Base-by-base conservation (phyloP, 441 rosid genomes). In the Arabidopsis lyrata region DNA sequence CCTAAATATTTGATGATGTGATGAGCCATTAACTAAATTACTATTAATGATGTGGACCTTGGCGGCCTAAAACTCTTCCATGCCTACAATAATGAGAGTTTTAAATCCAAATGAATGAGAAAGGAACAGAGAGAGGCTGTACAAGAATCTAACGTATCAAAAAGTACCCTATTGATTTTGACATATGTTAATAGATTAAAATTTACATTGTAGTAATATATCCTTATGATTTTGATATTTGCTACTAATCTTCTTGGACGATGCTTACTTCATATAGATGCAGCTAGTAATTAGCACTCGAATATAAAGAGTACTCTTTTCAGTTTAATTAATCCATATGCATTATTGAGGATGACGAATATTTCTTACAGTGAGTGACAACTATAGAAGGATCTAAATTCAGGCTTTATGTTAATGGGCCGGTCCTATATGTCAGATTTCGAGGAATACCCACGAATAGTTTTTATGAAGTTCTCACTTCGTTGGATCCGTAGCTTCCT, bases 331-430 rank as follows among this genome's bases (percentile, higher is more conserved):
- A 22, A n/a, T 32, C 42, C 42, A 32, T 34, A 22, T 24, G 27
- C 27, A 2, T 24, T 24, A 24, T 12, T 39, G 15, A 36, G 6
- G 47, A 38, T 38, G 64, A 20, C 3, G 8, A n/a, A 31, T 35
- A 14, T 13, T 29, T 29, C 31, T 29, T 29, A 5, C 31, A 29
- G 6, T 29, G 31, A 27, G 5, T 8, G 39, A 45, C 44, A 63
- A 15, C 42, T 54, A 45, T 63, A 39, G 18, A 42, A 42, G 47
- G 47, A 13, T 14, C 47, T 1, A 13, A 13, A 13, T 5, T 6
- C 44, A 31, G 20, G 64, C 64, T 35, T 35, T 31, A 2, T 45
- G 1, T 45, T 31, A 32, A 32, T 57, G 65, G 73, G 56, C 65
- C 35, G n/a, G 59, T 9, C 35, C 32, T 9, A 35, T 20, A 14